Percentiles rank a stretch among this genome's conserved stretches.
phyloP scores from a whole-genome alignment of 805 yeast genomes.

The Metschnikowia cubensis region DNA sequence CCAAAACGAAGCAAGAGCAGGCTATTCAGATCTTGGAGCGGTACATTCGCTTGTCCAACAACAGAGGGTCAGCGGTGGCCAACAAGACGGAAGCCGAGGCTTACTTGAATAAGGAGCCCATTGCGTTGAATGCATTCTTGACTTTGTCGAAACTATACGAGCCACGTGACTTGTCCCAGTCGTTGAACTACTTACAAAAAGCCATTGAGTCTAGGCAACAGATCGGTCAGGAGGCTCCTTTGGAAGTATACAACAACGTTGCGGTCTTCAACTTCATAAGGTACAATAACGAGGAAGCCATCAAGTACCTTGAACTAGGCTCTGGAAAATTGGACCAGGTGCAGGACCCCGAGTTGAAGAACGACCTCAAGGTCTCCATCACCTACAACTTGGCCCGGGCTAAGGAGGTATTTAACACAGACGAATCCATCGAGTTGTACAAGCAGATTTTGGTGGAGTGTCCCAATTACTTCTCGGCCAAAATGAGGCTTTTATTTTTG shows the following conservation, averaged over 20 bases:
- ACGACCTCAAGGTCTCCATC: constrained; percentile 31
- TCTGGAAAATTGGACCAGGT: constrained; percentile 31
- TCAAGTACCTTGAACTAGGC: constrained; percentile 51
- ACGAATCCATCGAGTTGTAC: constrained; percentile 46
- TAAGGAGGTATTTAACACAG: constrained; percentile 43
- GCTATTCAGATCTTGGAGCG: constrained; percentile 66
- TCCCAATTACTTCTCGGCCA: constrained; percentile 74
- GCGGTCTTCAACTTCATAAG: constrained; percentile 77
- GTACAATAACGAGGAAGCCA: constrained; percentile 56
- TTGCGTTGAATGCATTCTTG: constrained; percentile 60
- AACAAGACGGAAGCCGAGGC: constrained; percentile 20
- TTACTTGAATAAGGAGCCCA: constrained; percentile 47
- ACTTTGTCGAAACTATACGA: constrained; percentile 71
- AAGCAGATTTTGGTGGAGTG: constrained; percentile 49
- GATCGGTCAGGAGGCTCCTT: constrained; percentile 44
- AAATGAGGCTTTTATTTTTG: constrained; percentile 63
- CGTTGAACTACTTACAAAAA: constrained; percentile 58
- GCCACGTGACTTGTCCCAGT: constrained; percentile 57
- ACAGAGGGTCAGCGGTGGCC: constrained; percentile 33
- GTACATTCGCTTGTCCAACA: constrained; percentile 60
- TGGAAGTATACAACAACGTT: constrained; percentile 71
- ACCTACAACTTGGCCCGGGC: constrained; percentile 75
- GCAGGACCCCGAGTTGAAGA: constrained; percentile 32
- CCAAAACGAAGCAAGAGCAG: constrained; percentile 40
- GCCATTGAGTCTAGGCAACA: constrained; percentile 51